Evolutionary conservation across 352 stramenopile species (phyloP), one percentile per base, ranked within the genome.

Genomic region (Blastocystis sp.): DNA sequence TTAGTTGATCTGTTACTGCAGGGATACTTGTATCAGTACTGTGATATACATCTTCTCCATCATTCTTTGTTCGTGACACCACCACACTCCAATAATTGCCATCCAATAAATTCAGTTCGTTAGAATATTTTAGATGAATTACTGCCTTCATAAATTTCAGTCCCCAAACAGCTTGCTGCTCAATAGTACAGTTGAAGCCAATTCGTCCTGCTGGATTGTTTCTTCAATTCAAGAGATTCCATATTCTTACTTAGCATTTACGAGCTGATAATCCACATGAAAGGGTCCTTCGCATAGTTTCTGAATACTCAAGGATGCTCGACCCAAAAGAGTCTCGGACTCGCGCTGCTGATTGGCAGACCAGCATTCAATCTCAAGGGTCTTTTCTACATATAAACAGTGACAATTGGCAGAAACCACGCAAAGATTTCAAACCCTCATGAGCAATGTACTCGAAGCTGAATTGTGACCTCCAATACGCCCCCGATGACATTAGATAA

Each of bases 361-460:
- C 59, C 65, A 87, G n/a, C 49, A 51, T 16, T 77, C 77, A 24
- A 87, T 46, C 35, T 61, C 49, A 32, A 87, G 49, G 11, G 27
- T 87, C 43, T 87, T 74, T 37, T 87, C 77, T 87, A 87, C 3
- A n/a, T 32, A 58, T 58, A 24, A 63, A 77, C n/a, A 29, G 11
- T 7, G n/a, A 42, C 37, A 27, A 19, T 39, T 19, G 11, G 5
- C 11, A 39, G n/a, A 39, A 46, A 78, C 77, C 39, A 35, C 77
- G 65, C 29, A 87, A 42, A 24, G 65, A 78, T 32, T 77, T 78
- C 52, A 83, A 63, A 57, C 77, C 77, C 56, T 87, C 59, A 9
- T 67, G 77, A 35, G 77, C 77, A 78, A 87, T 51, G 49, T 87
- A 87, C 49, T 87, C 77, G 43, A 87, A 87, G 46, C 65, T 78